phyloP scores from a whole-genome alignment of 768 basidiomycete species.

The Boletus bicolor region DNA sequence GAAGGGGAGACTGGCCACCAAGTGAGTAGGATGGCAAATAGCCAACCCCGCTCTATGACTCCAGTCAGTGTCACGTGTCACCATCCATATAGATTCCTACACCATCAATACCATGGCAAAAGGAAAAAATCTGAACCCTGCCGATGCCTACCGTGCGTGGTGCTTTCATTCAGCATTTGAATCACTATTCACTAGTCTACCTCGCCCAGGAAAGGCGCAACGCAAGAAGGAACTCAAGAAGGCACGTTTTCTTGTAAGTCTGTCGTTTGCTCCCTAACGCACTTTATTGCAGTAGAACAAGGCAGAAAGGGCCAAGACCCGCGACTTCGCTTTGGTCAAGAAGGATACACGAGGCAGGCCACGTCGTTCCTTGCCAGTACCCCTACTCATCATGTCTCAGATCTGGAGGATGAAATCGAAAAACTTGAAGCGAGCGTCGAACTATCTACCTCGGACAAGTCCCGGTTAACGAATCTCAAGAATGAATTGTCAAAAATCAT shows the following conservation, averaged over 20 bases:
- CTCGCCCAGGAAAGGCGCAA: constrained; percentile 74
- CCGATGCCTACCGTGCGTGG: constrained; percentile 84
- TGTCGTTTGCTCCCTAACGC: constrained; percentile 11
- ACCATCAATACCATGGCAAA: constrained; percentile 61
- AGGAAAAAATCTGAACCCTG: constrained; percentile 84
- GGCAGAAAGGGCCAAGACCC: constrained; percentile 69
- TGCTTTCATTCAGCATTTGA: neutral
- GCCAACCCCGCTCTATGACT: constrained; percentile 16
- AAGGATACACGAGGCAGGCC: constrained; percentile 81
- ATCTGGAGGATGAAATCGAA: constrained; percentile 77
- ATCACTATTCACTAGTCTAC: neutral
- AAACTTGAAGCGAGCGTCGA: constrained; percentile 53
- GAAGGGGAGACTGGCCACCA: constrained; percentile 40
- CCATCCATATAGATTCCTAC: neutral
- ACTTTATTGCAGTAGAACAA: constrained; percentile 77
- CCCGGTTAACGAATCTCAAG: constrained; percentile 69
- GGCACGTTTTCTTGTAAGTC: constrained; percentile 36
- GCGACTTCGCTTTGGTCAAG: constrained; percentile 91
- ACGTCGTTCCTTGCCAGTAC: neutral
- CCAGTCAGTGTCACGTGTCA: constrained; percentile 28
- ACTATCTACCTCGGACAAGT: constrained; percentile 49
- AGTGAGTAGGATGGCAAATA: neutral
- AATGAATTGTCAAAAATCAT: constrained; percentile 76
- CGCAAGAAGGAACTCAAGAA: constrained; percentile 95
- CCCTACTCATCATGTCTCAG: constrained; percentile 37